phyloP scores from a whole-genome alignment of 192 early-diverging fungal genomes.

The Coemansia umbellata region DNA sequence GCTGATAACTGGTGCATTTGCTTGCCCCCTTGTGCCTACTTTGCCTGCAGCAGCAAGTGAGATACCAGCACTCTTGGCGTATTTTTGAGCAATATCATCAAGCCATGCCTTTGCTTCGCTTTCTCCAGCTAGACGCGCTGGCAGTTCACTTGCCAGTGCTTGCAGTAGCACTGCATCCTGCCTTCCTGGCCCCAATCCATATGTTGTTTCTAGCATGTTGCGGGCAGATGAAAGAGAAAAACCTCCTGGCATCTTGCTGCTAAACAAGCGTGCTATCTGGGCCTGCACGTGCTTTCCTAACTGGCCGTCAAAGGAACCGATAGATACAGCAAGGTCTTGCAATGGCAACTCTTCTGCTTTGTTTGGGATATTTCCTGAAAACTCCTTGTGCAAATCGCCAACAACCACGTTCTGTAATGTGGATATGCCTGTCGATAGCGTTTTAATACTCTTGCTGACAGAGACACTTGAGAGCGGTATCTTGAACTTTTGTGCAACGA shows the following conservation, averaged over 20 bases:
- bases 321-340: conserved; percentile 65
- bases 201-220: conserved; percentile 59
- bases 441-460: conserved; percentile 71
- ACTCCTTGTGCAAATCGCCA: conserved; percentile 91
- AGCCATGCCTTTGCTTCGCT: conserved; percentile 83
- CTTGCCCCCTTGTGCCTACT: background rate
- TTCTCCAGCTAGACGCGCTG: conserved; percentile 70
- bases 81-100: conserved; percentile 63
- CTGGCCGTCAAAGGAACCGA: conserved; percentile 55
- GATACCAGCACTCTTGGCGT: conserved; percentile 72
- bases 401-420: conserved; percentile 95
- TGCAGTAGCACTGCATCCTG: conserved; percentile 72
- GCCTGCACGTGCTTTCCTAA: conserved; percentile 82
- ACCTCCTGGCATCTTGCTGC: conserved; percentile 90
- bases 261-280: conserved; percentile 73
- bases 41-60: conserved; percentile 28
- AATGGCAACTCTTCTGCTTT: conserved; percentile 86
- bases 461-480: conserved; percentile 72
- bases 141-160: conserved; percentile 78
- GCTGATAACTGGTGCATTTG: conserved; percentile 66
- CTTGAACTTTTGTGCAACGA: conserved; percentile 90
- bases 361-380: conserved; percentile 77
- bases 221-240: conserved; percentile 77
- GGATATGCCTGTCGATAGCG: conserved; percentile 87
- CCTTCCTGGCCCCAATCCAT: conserved; percentile 78